phyloP scores from a whole-genome alignment of 169 alveolate species.

The Toxoplasma gondii region DNA sequence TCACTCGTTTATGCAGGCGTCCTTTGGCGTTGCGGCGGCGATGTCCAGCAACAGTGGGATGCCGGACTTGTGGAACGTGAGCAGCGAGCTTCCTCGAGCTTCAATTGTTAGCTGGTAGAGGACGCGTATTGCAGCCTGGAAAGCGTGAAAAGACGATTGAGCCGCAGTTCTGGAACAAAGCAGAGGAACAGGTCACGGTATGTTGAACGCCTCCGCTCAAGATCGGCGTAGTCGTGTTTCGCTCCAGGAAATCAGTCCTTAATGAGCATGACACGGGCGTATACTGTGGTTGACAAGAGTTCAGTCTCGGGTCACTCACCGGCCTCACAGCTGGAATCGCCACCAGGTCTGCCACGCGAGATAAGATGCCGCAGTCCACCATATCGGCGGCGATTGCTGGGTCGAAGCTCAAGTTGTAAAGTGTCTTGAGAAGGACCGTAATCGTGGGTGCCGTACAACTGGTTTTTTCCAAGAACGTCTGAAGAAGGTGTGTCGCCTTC shows the following conservation, averaged over 20 bases:
- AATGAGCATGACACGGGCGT: background rate
- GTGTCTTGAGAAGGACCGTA: background rate
- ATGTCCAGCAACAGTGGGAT: background rate
- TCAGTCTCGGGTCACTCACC: background rate
- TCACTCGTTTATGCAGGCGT: background rate
- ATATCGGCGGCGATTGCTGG: background rate
- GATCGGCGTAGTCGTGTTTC: too few species aligned
- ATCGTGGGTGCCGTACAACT: background rate
- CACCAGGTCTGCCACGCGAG: background rate
- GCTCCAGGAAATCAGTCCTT: too few species aligned
- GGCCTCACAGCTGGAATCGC: background rate
- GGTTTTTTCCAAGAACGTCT: background rate
- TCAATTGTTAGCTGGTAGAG: conserved; percentile 17
- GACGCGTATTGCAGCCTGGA: background rate
- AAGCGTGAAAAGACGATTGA: background rate
- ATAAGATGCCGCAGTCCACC: conserved; percentile 13
- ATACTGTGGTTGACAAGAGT: background rate
- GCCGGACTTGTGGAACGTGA: background rate
- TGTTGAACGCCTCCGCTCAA: too few species aligned
- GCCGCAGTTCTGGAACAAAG: too few species aligned
- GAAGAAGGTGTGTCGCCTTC: background rate
- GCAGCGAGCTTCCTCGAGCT: conserved; percentile 8
- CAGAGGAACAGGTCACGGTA: too few species aligned
- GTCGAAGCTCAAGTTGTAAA: conserved; percentile 25
- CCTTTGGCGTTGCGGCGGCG: conserved; percentile 5